Conservation (phyloP, 1,284 basidiomycete genomes). For the Vanrija humicola region DNA sequence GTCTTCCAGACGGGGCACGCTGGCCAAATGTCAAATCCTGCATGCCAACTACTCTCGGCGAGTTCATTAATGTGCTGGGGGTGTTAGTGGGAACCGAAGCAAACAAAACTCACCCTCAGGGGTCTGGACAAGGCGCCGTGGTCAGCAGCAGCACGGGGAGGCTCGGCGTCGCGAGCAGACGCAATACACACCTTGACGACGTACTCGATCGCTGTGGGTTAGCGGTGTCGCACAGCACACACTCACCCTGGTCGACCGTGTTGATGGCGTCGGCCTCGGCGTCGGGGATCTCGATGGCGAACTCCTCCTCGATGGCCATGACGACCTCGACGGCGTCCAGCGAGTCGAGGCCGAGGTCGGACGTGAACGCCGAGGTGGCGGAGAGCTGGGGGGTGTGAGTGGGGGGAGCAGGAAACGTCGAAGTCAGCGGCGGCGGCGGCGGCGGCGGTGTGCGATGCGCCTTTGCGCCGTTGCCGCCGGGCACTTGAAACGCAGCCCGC, state of each 20-base stretch:
- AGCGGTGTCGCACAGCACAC: background rate
- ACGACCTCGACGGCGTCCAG: slow-evolving; percentile 97
- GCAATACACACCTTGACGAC: slow-evolving; percentile 63
- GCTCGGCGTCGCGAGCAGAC: background rate
- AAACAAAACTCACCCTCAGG: slow-evolving; percentile 41
- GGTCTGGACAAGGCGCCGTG: slow-evolving; percentile 28
- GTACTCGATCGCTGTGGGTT: slow-evolving; percentile 82
- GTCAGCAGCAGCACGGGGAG: slow-evolving; percentile 8
- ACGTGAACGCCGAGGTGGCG: slow-evolving; percentile 68
- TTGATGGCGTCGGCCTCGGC: slow-evolving; percentile 97
- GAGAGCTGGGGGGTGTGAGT: slow-evolving; percentile 65
- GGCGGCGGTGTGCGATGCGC: background rate
- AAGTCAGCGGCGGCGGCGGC: no score
- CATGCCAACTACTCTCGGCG: slow-evolving; percentile 21
- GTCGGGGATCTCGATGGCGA: slow-evolving; percentile 74
- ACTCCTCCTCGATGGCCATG: slow-evolving; percentile 98
- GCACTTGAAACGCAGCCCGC: no score
- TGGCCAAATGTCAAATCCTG: slow-evolving; percentile 19
- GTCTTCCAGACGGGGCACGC: no score
- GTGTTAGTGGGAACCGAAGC: slow-evolving; percentile 1
- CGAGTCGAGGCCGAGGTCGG: slow-evolving; percentile 92
- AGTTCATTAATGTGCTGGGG: slow-evolving; percentile 27
- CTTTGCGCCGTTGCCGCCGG: background rate
- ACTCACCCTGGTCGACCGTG: slow-evolving; percentile 84
- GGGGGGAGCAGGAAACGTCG: no score